These are phyloP conservation scores for Panaeolus cyanescens DNA, from an alignment of 768 basidiomycete genomes.

Conservation along the genomic window DNA sequence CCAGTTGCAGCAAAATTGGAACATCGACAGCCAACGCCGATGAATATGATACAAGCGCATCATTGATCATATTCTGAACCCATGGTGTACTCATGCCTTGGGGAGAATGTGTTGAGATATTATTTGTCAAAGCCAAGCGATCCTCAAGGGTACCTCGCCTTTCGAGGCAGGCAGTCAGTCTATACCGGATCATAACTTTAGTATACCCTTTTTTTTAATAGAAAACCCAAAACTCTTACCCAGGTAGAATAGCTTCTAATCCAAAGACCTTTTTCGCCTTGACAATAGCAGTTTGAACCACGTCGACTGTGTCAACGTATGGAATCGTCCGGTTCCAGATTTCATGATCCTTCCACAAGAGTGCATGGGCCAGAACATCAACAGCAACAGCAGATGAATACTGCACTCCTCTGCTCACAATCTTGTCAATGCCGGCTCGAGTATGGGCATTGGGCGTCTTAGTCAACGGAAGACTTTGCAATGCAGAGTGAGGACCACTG, in stretches of 20 bases:
- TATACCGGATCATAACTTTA: too few species aligned
- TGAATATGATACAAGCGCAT: conserved; percentile 20
- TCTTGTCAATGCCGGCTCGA: conserved; percentile 14
- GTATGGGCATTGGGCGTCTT: conserved; percentile 14
- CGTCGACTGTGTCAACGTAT: conserved; percentile 13
- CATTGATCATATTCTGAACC: conserved; percentile 20
- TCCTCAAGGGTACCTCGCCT: conserved; percentile 10
- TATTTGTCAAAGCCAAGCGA: conserved; percentile 8
- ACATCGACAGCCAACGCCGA: conserved; percentile 20
- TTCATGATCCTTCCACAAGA: conserved; percentile 25
- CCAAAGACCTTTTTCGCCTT: conserved; percentile 24
- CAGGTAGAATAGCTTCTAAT: conserved; percentile 21
- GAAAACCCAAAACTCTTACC: too few species aligned
- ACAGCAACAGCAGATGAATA: conserved; percentile 13
- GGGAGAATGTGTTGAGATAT: background rate
- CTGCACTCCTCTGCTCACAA: background rate
- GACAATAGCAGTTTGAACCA: conserved; percentile 14
- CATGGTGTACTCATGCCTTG: conserved; percentile 9
- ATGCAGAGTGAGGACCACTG: conserved; percentile 10
- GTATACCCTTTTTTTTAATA: too few species aligned
- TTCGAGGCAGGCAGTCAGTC: too few species aligned
- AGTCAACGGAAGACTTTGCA: conserved; percentile 13
- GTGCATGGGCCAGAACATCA: conserved; percentile 19
- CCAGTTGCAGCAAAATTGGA: conserved; percentile 23
- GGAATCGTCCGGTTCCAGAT: conserved; percentile 13